Percentiles rank a stretch among this genome's conserved stretches.
Conservation (phyloP, 1,139 yeast species). For the Sugiyamaella pinicola region DNA sequence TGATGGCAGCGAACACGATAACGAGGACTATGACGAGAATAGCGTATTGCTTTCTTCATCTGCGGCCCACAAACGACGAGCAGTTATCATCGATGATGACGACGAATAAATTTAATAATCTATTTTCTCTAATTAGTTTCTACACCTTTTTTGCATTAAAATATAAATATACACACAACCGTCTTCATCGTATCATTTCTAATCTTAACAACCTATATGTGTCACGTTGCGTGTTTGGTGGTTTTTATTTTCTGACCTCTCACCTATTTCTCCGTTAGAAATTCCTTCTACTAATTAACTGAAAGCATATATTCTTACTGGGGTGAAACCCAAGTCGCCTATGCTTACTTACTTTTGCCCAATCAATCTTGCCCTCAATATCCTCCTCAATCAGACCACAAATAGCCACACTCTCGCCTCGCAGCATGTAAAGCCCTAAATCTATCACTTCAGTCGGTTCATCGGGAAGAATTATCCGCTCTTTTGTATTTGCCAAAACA, state of each 20-base stretch:
- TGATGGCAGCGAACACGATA: background rate
- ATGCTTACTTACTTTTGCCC: slow-evolving; percentile 49
- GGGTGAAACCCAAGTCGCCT: background rate
- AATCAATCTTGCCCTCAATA: slow-evolving; percentile 54
- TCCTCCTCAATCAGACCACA: slow-evolving; percentile 70
- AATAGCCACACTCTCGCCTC: slow-evolving; percentile 83
- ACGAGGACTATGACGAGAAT: slow-evolving; percentile 17
- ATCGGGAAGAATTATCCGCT: slow-evolving; percentile 49
- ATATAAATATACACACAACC: slow-evolving; percentile 11
- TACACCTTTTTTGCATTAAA: slow-evolving; percentile 12
- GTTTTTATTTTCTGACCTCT: slow-evolving; percentile 36
- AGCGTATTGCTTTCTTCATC: slow-evolving; percentile 1
- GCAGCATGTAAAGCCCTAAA: slow-evolving; percentile 65
- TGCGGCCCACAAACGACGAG: slow-evolving; percentile 1
- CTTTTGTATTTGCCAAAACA: slow-evolving; percentile 62
- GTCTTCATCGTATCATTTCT: slow-evolving; percentile 16
- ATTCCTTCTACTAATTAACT: background rate
- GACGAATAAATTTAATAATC: slow-evolving; percentile 14
- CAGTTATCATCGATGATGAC: slow-evolving; percentile 26
- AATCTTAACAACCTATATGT: background rate
- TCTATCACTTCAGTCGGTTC: slow-evolving; percentile 56
- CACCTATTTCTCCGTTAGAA: slow-evolving; percentile 26
- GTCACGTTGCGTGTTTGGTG: slow-evolving; percentile 36
- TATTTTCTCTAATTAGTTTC: background rate
- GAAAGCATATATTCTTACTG: too few species aligned